Base-by-base conservation (phyloP, 305 asterid species). In the Petunia hybrid region DNA sequence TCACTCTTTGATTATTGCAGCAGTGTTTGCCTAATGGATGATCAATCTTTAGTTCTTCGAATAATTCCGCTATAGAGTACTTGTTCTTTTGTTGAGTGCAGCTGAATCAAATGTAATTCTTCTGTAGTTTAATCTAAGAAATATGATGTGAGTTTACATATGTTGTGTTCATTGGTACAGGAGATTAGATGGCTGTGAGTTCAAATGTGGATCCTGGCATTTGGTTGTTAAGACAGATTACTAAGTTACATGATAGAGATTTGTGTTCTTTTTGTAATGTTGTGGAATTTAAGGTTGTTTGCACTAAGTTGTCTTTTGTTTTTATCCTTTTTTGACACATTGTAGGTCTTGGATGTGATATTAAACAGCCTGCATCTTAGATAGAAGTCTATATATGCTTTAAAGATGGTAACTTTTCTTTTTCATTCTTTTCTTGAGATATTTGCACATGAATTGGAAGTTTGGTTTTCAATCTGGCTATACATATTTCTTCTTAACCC, bases 271-370 rank as follows among this genome's bases (percentile, higher is more conserved):
- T 31, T 8, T 61, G 1, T 35, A 62, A 35, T 35, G 42, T 8
- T 62, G 69, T 63, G 22, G 68, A 64, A 36, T 10, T 66, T 66
- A 36, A 40, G 2, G 3, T 14, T 66, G 41, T 40, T 48, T 39
- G 35, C 70, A 36, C 8, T 64, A 38, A 63, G 45, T 64, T 3
- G 70, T 64, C 5, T 36, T 64, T 71, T 48, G 38, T 51, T 73
- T 51, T 22, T 36, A 73, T 48, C 35, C 0, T 22, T 51, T 35
- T 46, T 73, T 51, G 63, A 51, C 63, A 51, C 42, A 73, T 73
- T 73, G 78, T 73, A 51, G 78, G 78, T 36, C 43, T 51, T 51
- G 78, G 78, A 73, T 51, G 45, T 73, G 78, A 73, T 73, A 22
- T 35, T 48, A 12, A 51, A 51, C 63, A 73, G 63, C 63, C 3